A percentile compares a stretch with the other conserved stretches of the same genome.
phyloP scores from a whole-genome alignment of 2,329 filamentous ascomycete genomes.

The Botrytis deweyae region DNA sequence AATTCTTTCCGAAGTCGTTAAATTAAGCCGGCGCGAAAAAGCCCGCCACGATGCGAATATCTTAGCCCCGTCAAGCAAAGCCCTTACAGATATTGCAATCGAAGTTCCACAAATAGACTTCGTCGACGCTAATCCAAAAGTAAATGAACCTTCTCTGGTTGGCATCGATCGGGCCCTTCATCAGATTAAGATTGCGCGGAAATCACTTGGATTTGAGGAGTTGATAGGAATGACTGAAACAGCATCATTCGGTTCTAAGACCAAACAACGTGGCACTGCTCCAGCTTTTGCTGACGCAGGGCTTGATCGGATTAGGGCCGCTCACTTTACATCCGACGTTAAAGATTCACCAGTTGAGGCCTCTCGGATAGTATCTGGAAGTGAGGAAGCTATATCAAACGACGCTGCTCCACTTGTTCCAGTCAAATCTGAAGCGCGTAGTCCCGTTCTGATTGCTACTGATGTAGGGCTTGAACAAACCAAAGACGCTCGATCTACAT shows the following conservation, averaged over 20 bases:
- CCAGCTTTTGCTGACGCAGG: neutral
- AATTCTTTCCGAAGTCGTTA: neutral
- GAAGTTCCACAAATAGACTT: neutral
- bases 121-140: neutral
- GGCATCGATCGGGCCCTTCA: neutral
- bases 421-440: neutral
- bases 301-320: neutral
- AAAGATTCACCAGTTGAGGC: neutral
- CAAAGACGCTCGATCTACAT: neutral
- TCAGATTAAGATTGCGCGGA: neutral
- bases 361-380: neutral
- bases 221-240: too few species aligned
- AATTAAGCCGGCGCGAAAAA: neutral
- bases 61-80: neutral
- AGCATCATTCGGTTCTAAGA: too few species aligned
- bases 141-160: neutral
- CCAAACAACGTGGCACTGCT: neutral
- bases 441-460: neutral
- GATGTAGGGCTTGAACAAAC: neutral
- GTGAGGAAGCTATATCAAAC: neutral
- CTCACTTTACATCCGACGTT: neutral
- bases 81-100: neutral
- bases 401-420: neutral
- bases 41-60: too few species aligned
- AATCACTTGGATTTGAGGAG: neutral